Evolutionary conservation across 192 early-diverging fungal genomes (phyloP).

Genomic region (Coemansia sp.): DNA sequence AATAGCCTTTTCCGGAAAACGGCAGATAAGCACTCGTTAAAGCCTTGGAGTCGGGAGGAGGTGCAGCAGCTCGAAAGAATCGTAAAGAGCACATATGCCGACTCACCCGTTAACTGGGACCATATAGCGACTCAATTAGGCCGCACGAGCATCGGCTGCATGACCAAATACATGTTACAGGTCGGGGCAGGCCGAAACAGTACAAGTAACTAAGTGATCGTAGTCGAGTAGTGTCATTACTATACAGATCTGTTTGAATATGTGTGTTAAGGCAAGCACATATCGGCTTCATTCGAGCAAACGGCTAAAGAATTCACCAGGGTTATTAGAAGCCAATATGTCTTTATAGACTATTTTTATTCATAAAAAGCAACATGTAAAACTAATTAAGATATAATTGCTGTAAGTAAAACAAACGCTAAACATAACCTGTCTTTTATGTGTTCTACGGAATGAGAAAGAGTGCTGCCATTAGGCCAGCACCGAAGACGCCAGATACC

Average conservation of each 20-base stretch:
- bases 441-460: conserved; percentile 20
- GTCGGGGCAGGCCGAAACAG: neutral
- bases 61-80: conserved; percentile 6
- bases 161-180: conserved; percentile 30
- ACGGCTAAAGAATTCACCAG: too few relatives aligned
- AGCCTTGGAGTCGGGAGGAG: conserved; percentile 17
- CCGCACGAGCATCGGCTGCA: conserved; percentile 21
- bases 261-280: too few relatives aligned
- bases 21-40: neutral
- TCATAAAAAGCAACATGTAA: too few relatives aligned
- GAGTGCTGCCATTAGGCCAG: conserved; percentile 3
- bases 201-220: neutral
- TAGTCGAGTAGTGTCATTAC: too few relatives aligned
- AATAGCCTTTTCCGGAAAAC: too few relatives aligned
- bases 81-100: neutral
- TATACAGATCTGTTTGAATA: too few relatives aligned
- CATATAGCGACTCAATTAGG: conserved; percentile 10
- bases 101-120: conserved; percentile 2
- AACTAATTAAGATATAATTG: too few relatives aligned
- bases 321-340: too few relatives aligned
- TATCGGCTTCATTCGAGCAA: too few relatives aligned
- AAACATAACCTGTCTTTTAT: conserved; percentile 3
- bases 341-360: too few relatives aligned
- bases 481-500: conserved; percentile 5
- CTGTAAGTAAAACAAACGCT: neutral